Percentiles rank a stretch among this genome's conserved stretches.
These are phyloP conservation scores for Coccomyxa subellipsoidea DNA, from an alignment of 163 green algal species.

Conservation along the genomic window DNA sequence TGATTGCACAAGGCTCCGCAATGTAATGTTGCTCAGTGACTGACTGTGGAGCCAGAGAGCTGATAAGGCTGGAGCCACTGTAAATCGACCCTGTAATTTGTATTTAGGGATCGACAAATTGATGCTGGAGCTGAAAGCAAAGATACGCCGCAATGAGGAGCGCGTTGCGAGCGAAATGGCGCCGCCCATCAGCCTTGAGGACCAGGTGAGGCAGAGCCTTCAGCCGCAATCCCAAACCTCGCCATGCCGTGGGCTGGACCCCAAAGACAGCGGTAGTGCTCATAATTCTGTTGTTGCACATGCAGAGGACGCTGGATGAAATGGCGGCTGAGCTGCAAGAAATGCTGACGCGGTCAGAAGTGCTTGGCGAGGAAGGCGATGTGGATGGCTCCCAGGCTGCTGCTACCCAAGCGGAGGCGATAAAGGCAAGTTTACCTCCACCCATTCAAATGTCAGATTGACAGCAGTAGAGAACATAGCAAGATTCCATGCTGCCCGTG, in stretches of 20 bases:
- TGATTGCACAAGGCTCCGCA: no score
- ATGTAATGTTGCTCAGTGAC: no score
- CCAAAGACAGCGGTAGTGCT: no score
- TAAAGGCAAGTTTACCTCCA: constrained; percentile 24
- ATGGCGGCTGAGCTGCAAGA: constrained; percentile 35
- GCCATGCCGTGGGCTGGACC: background rate
- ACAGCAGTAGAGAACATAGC: background rate
- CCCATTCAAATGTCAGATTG: background rate
- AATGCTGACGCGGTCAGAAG: constrained; percentile 19
- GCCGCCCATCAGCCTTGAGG: constrained; percentile 26
- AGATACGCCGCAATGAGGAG: constrained; percentile 33
- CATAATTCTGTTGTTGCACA: background rate
- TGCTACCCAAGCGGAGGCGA: constrained; percentile 26
- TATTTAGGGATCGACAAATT: constrained; percentile 35
- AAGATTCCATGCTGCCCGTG: background rate
- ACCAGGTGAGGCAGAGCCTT: constrained; percentile 17
- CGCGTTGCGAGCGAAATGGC: constrained; percentile 19
- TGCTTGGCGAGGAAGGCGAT: constrained; percentile 39
- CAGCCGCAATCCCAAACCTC: background rate
- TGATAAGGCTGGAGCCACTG: no score
- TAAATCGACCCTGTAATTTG: no score
- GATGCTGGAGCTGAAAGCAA: constrained; percentile 35
- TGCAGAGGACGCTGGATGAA: constrained; percentile 24
- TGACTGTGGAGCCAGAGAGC: no score
- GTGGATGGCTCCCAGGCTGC: constrained; percentile 33